phyloP scores from a whole-genome alignment of 176 grass and related monocot species.

The Bothriochloa decipiens region DNA sequence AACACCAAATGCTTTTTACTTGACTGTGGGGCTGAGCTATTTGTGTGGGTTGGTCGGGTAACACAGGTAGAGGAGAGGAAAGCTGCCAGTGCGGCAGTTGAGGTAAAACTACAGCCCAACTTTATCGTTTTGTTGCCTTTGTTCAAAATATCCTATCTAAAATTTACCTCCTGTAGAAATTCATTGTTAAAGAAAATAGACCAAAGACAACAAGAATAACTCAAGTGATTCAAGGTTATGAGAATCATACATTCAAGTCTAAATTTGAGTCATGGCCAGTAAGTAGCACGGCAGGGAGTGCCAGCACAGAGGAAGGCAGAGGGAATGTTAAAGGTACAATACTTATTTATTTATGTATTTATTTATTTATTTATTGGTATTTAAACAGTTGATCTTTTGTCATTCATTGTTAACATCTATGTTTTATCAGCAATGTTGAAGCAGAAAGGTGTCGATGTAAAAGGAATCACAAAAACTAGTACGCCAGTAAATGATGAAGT shows the following conservation, averaged over 20 bases:
- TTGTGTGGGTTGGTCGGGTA: conserved; percentile 95
- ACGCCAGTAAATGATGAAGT: conserved; percentile 63
- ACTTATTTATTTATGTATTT: too few species aligned
- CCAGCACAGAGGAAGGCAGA: conserved; percentile 52
- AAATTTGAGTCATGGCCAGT: conserved; percentile 89
- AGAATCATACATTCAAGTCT: conserved; percentile 81
- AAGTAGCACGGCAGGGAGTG: conserved; percentile 52
- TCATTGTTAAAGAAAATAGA: conserved; percentile 72
- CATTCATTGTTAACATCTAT: conserved; percentile 38
- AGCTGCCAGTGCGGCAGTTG: conserved; percentile 79
- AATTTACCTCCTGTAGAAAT: conserved; percentile 57
- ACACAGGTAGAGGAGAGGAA: conserved; percentile 97
- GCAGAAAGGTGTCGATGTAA: conserved; percentile 71
- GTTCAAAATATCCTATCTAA: conserved; percentile 32
- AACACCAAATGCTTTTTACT: conserved; percentile 94
- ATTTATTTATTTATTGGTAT: conserved; percentile 24
- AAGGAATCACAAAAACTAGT: conserved; percentile 61
- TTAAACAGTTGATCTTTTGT: background rate
- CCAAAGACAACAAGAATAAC: conserved; percentile 73
- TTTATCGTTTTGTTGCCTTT: conserved; percentile 24
- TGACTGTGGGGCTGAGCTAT: conserved; percentile 91
- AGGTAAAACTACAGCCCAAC: conserved; percentile 55
- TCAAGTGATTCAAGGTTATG: conserved; percentile 91
- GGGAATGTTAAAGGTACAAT: conserved; percentile 68
- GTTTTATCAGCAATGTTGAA: conserved; percentile 64